Evolutionary conservation across 306 rosid species (phyloP).

Genomic region (Begonia masoniana): DNA sequence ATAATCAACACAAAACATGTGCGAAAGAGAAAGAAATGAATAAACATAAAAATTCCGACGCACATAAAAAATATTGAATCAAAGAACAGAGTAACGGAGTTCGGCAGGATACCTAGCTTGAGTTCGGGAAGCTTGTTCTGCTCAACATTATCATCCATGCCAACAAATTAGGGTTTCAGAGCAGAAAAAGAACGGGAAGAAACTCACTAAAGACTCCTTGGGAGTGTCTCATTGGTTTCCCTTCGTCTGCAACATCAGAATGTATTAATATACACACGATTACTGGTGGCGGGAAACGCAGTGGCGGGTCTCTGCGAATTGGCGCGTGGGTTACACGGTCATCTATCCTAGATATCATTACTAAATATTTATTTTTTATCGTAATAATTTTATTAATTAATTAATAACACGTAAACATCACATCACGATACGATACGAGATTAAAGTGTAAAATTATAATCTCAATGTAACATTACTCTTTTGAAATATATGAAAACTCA

Average conservation of each 20-base stretch:
- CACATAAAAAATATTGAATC: background rate
- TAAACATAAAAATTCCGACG: background rate
- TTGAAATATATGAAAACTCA: too few relatives aligned
- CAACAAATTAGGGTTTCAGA: constrained; percentile 17
- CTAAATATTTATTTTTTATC: too few relatives aligned
- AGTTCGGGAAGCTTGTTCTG: constrained; percentile 78
- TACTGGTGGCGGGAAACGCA: constrained; percentile 51
- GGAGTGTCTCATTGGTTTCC: background rate
- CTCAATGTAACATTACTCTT: too few relatives aligned
- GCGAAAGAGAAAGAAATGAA: background rate
- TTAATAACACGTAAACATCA: too few relatives aligned
- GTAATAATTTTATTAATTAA: too few relatives aligned
- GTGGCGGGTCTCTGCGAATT: constrained; percentile 23
- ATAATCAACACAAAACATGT: background rate
- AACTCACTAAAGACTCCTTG: background rate
- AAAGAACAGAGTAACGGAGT: constrained; percentile 6
- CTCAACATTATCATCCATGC: constrained; percentile 51
- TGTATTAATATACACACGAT: background rate
- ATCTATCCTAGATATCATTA: too few relatives aligned
- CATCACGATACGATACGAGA: too few relatives aligned
- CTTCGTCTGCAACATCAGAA: background rate
- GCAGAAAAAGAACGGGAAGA: background rate
- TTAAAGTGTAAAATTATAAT: too few relatives aligned
- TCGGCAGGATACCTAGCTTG: constrained; percentile 44
- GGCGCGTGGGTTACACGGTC: constrained; percentile 13